These are phyloP conservation scores for Fusarium haematococcum DNA, from an alignment of 2,329 filamentous ascomycete species.

Conservation along the genomic window DNA sequence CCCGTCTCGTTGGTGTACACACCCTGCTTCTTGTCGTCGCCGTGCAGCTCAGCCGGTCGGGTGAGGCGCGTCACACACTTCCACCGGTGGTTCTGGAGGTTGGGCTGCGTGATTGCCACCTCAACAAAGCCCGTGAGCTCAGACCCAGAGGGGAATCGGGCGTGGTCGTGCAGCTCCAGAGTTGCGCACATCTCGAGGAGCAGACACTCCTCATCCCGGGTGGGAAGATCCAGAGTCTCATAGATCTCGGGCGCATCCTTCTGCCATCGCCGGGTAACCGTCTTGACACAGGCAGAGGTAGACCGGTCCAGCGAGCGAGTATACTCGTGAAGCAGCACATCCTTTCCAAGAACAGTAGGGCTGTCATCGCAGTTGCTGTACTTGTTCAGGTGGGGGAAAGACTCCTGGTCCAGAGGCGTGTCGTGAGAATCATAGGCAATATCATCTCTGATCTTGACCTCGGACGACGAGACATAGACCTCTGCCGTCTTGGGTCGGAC, in stretches of 20 bases:
- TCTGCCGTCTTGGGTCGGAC: slow-evolving; percentile 69
- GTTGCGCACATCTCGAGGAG: slow-evolving; percentile 73
- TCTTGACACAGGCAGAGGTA: slow-evolving; percentile 66
- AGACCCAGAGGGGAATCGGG: slow-evolving; percentile 68
- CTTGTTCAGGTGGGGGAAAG: slow-evolving; percentile 68
- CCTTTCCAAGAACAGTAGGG: slow-evolving; percentile 62
- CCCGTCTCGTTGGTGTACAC: slow-evolving; percentile 64
- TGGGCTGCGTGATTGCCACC: slow-evolving; percentile 66
- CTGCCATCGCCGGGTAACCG: slow-evolving; percentile 68
- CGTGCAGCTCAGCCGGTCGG: slow-evolving; percentile 66
- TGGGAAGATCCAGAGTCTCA: slow-evolving; percentile 61
- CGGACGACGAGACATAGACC: slow-evolving; percentile 67
- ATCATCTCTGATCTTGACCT: slow-evolving; percentile 64
- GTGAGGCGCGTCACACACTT: slow-evolving; percentile 69
- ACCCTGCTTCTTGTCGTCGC: slow-evolving; percentile 56
- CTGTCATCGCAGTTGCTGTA: slow-evolving; percentile 64
- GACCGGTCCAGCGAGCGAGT: slow-evolving; percentile 65
- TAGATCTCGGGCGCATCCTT: slow-evolving; percentile 68
- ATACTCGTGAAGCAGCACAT: slow-evolving; percentile 70
- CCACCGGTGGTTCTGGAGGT: slow-evolving; percentile 68
- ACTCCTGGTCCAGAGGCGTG: slow-evolving; percentile 55
- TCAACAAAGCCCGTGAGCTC: slow-evolving; percentile 71
- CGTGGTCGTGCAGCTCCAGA: slow-evolving; percentile 68
- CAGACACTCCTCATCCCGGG: slow-evolving; percentile 64
- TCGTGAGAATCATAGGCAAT: slow-evolving; percentile 59